Conservation (phyloP, 768 basidiomycete genomes). For the Psilocybe cubensis region DNA sequence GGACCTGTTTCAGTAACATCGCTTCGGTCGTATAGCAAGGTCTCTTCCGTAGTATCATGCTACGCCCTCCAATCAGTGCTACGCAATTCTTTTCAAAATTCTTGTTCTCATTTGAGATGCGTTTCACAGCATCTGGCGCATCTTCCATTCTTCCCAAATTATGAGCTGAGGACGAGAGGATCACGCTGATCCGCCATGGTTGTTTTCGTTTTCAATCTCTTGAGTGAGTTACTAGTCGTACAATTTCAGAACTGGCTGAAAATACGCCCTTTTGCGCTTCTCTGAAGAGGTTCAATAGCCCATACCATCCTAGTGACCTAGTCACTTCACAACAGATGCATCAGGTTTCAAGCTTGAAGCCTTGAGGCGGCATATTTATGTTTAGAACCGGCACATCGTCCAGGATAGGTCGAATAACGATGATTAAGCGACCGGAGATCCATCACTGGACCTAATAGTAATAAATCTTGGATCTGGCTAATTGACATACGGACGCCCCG, state of each 20-base stretch:
- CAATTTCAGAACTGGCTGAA: too few relatives aligned
- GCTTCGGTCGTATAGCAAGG: not conserved
- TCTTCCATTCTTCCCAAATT: not conserved
- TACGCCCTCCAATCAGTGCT: not conserved
- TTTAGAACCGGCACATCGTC: slow-evolving; percentile 4
- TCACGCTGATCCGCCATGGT: not conserved
- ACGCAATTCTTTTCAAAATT: not conserved
- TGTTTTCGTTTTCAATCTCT: not conserved
- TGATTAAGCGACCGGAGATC: slow-evolving; percentile 8
- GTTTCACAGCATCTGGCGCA: not conserved
- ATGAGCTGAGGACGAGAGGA: not conserved
- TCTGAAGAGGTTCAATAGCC: too few relatives aligned
- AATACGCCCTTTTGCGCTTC: too few relatives aligned
- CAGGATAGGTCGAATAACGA: not conserved
- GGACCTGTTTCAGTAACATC: slow-evolving; percentile 1
- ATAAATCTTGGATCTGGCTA: slow-evolving; percentile 5
- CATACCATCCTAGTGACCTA: not conserved
- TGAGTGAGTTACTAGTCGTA: too few relatives aligned
- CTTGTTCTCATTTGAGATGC: not conserved
- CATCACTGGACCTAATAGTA: slow-evolving; percentile 1
- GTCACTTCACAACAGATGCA: slow-evolving; percentile 2
- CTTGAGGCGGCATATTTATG: not conserved
- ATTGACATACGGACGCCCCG: not conserved
- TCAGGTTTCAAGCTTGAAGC: slow-evolving; percentile 1
- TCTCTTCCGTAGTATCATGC: not conserved